Conservation (phyloP, 371 early-diverging fungal genomes). For the Mucor lusitanicus region DNA sequence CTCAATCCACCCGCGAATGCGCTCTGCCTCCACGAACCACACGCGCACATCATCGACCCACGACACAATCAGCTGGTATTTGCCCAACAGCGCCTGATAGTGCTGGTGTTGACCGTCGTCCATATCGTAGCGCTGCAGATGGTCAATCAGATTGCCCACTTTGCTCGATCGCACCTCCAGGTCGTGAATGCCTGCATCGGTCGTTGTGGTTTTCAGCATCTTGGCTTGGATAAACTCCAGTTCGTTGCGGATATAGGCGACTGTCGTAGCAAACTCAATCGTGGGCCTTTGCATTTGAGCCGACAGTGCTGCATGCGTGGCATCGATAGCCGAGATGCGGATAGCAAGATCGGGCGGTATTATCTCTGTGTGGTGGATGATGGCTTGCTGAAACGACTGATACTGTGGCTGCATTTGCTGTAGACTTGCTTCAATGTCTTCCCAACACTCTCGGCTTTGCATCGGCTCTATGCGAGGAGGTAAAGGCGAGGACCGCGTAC, state of each 20-base stretch:
- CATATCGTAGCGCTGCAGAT: slow-evolving; percentile 6
- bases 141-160: slow-evolving; percentile 17
- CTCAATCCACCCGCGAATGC: slow-evolving; percentile 49
- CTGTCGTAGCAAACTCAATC: slow-evolving; percentile 6
- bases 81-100: slow-evolving; percentile 23
- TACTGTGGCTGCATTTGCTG: neutral
- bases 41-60: slow-evolving; percentile 57
- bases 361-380: neutral
- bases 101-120: neutral
- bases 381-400: neutral
- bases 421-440: slow-evolving; percentile 7
- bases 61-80: slow-evolving; percentile 32
- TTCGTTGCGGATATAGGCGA: slow-evolving; percentile 40
- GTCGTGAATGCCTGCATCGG: slow-evolving; percentile 38
- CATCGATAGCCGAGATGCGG: slow-evolving; percentile 32
- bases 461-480: slow-evolving; percentile 10
- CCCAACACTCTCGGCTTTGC: neutral
- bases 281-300: slow-evolving; percentile 18
- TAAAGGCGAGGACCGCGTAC: slow-evolving; percentile 2
- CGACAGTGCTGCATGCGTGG: slow-evolving; percentile 31
- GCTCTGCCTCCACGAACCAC: slow-evolving; percentile 54
- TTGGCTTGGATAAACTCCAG: slow-evolving; percentile 52
- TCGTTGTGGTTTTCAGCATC: slow-evolving; percentile 46
- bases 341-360: slow-evolving; percentile 16
- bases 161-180: slow-evolving; percentile 32